These are phyloP conservation scores for Saitozyma sp. DNA, from an alignment of 768 basidiomycete genomes.

Conservation along the genomic window DNA sequence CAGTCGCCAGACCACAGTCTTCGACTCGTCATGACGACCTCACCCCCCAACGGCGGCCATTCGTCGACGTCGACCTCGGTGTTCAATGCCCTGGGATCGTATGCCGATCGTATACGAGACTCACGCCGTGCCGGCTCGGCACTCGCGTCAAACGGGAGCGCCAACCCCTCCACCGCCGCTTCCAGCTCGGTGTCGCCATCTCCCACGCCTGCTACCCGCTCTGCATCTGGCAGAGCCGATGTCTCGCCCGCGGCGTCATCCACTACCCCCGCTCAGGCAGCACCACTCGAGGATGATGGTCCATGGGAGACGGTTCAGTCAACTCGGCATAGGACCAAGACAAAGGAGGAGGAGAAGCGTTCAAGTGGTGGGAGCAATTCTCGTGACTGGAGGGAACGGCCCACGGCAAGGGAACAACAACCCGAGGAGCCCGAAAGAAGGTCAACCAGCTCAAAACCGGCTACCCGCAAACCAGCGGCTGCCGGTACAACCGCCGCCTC, in stretches of 20 bases:
- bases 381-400: conserved; percentile 22
- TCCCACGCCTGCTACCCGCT: conserved; percentile 7
- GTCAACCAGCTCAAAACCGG: neutral
- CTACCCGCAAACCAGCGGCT: too few species aligned
- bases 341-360: conserved; percentile 21
- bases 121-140: conserved; percentile 1
- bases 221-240: conserved; percentile 6
- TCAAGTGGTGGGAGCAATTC: conserved; percentile 15
- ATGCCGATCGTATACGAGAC: conserved; percentile 42
- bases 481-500: neutral
- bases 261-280: conserved; percentile 3
- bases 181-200: conserved; percentile 1
- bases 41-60: conserved; percentile 5
- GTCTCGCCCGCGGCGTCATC: conserved; percentile 9
- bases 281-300: conserved; percentile 26
- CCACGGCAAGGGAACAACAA: neutral
- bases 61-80: conserved; percentile 20
- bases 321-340: neutral
- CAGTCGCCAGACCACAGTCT: too few species aligned
- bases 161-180: neutral
- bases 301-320: conserved; percentile 40
- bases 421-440: neutral
- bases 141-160: conserved; percentile 3
- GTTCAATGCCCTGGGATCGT: conserved; percentile 46
- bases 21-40: conserved; percentile 1